Base-by-base conservation (phyloP, 169 alveolate genomes). In the Gregarina niphandrodes region DNA sequence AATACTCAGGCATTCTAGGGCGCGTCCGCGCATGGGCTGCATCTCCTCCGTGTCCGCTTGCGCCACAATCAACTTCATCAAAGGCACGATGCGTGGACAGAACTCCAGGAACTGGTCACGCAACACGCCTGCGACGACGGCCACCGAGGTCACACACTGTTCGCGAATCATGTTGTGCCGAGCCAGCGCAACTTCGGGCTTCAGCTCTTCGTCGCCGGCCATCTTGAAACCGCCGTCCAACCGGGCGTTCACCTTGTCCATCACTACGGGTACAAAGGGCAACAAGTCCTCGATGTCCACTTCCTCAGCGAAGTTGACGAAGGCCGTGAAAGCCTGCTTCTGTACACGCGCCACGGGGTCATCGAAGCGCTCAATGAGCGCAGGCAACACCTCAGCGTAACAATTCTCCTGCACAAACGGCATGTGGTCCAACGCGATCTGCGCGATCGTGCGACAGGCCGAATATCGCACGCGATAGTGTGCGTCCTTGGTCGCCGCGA, bases 381-480 rank as follows among this genome's bases (percentile, higher is more conserved):
- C 73, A 3, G 86, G 71, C 13, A 75, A 47, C 22, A 73, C 53
- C 51, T 59, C 51, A 2, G 13, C 21, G 16, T 39, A 26, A 19
- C 11, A 29, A 20, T 46, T 34, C 17, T 74, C 59, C 43, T 77
- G 89, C 11, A 79, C 77, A 39, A 66, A 64, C 13, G 90, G 90
- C 30, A 70, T 73, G 42, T 71, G 89, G 59, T 79, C 87, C 26
- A 77, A 65, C 3, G 89, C 67, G 16, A 77, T 63, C 46, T 77
- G 88, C 0, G 89, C 90, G 21, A 79, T 78, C 6, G 90, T 74
- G 21, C 77, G 89, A 19, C 84, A 72, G 15, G 83, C 87, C 1
- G 90, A 88, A 50, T 63, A 79, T 11, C 90, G 61, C 13, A 79
- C 84, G n/a, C 89, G 64, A 32, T 53, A 74, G 49, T 71, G 80